Evolutionary conservation across 805 yeast species (phyloP), one percentile per base, ranked within the genome.

Genomic region (Metschnikowia cerradonensis): DNA sequence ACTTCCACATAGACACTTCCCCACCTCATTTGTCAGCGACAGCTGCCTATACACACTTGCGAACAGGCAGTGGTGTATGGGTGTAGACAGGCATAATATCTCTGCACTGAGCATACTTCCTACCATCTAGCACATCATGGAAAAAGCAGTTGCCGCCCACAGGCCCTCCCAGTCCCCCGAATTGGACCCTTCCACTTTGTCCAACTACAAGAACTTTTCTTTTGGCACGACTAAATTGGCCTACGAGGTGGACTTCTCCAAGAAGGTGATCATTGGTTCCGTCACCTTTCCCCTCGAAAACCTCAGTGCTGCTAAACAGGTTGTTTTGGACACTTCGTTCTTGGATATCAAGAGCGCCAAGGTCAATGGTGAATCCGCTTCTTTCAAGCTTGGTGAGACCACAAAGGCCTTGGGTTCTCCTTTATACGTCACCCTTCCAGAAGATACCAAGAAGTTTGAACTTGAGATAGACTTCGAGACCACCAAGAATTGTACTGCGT

Each of bases 401-500:
- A 52, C 58, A 3, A 83, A 78, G 52, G 83, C 87, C 3, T 70
- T 84, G 49, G 92, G 92, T 3, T 72, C 85, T 1, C 76, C 84
- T 2, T 66, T 86, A 48, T 63, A 60, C 3, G 69, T 83, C 43
- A 37, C 56, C 20, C 45, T 48, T 13, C 38, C 45, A 32, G 55
- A 43, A 19, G 47, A 48, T 4, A 45, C 39, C 33, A 52, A 58
- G 7, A 49, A 50, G 2, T 33, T 70, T 22, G 53, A 60, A 6
- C 57, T 84, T 31, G 58, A 61, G 31, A 66, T 88, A 30, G 69
- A 66, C n/a, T 90, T 83, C 59, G 71, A 76, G 52, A 90, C 97
- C 36, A 90, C 96, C 1, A 70, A 72, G 6, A 66, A 80, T 20
- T 86, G 95, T 62, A 88, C 96, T 1, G 96, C 96, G 3, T 72